Evolutionary conservation across 1,284 basidiomycete genomes (phyloP).

Genomic region (Ustilago xerochloae): DNA sequence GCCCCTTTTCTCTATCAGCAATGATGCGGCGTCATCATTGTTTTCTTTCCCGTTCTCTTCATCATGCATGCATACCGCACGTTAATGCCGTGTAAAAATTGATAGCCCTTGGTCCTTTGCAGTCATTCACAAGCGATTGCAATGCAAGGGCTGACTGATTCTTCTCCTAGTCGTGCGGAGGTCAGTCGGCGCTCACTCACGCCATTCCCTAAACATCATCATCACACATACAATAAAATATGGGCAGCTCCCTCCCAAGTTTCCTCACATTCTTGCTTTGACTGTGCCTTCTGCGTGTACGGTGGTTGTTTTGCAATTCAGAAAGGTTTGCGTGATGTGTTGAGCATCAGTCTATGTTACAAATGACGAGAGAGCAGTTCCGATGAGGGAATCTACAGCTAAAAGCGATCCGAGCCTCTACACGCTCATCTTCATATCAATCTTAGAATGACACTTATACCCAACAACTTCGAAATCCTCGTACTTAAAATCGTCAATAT

Average conservation of each 20-base stretch:
- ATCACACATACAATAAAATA: constrained; percentile 20
- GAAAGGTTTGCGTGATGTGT: background rate
- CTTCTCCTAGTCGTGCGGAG: constrained; percentile 3
- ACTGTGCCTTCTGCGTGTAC: background rate
- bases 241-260: constrained; percentile 2
- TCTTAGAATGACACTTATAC: constrained; percentile 85
- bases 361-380: background rate
- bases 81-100: constrained; percentile 3
- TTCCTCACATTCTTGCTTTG: background rate
- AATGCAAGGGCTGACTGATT: constrained; percentile 1
- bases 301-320: background rate
- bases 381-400: background rate
- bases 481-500: constrained; percentile 83
- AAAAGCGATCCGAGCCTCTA: constrained; percentile 66
- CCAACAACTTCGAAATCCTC: constrained; percentile 87
- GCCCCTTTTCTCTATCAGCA: background rate
- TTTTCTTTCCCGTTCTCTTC: background rate
- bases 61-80: constrained; percentile 1
- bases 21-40: constrained; percentile 13
- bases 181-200: background rate
- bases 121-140: too few relatives aligned
- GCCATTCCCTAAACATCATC: background rate
- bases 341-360: constrained; percentile 1
- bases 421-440: constrained; percentile 98
- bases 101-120: background rate